Percentiles rank a stretch among this genome's conserved stretches.
These are phyloP conservation scores for Hypoxylon fragiforme DNA, from an alignment of 495 filamentous ascomycete genomes.

Conservation along the genomic window DNA sequence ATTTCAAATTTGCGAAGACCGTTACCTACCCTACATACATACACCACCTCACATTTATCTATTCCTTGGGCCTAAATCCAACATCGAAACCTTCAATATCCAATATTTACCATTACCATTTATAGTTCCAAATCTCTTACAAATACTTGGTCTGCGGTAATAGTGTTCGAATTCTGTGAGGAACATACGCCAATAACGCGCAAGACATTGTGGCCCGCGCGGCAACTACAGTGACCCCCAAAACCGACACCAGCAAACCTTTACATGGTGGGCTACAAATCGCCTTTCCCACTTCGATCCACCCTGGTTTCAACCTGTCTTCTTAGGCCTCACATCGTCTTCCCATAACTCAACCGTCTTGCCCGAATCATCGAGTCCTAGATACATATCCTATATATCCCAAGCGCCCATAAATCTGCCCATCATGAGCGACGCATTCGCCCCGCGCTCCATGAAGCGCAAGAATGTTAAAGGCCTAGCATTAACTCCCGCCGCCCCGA, in stretches of 20 bases:
- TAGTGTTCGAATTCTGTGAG: not conserved
- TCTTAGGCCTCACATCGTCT: not conserved
- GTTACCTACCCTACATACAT: no score
- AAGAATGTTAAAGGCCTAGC: slow-evolving; percentile 98
- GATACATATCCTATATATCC: not conserved
- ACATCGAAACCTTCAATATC: no score
- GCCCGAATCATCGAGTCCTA: slow-evolving; percentile 3
- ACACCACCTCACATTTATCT: no score
- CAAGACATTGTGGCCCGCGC: no score
- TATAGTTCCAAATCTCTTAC: no score
- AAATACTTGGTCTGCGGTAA: no score
- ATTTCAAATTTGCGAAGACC: no score
- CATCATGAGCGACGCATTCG: slow-evolving; percentile 82
- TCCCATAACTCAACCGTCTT: slow-evolving; percentile 5
- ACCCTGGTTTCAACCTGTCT: slow-evolving; percentile 6
- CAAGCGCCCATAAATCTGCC: slow-evolving; percentile 12
- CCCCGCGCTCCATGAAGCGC: slow-evolving; percentile 90
- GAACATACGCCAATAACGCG: not conserved
- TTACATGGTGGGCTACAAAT: not conserved
- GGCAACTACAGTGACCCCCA: no score
- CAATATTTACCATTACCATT: no score
- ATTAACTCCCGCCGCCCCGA: slow-evolving; percentile 68
- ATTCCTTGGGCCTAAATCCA: no score
- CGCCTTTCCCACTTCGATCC: slow-evolving; percentile 3
- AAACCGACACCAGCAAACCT: not conserved